These are phyloP conservation scores for Colletotrichum lindemuthianum DNA, from an alignment of 2,329 filamentous ascomycete genomes.

Conservation along the genomic window DNA sequence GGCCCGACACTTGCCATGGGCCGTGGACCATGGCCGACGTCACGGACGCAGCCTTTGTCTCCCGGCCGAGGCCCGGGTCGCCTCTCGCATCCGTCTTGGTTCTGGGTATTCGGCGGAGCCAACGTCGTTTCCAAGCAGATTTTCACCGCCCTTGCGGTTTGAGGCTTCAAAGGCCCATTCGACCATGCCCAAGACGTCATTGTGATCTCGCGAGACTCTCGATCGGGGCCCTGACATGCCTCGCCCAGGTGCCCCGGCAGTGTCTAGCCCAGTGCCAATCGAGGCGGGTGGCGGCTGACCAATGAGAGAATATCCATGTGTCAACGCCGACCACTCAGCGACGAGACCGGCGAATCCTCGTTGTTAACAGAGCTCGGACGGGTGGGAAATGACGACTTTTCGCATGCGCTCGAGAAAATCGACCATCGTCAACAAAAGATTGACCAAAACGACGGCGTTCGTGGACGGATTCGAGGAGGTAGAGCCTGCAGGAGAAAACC, in stretches of 20 bases:
- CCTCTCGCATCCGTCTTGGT: slow-evolving; percentile 20
- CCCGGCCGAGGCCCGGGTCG: slow-evolving; percentile 14
- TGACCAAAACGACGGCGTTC: slow-evolving; percentile 3
- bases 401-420: slow-evolving; percentile 28
- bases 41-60: slow-evolving; percentile 22
- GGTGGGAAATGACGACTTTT: slow-evolving; percentile 29
- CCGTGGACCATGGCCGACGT: slow-evolving; percentile 29
- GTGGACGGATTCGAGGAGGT: neutral
- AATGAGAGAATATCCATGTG: slow-evolving; percentile 37
- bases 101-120: slow-evolving; percentile 12
- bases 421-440: neutral
- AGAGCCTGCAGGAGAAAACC: slow-evolving; percentile 12
- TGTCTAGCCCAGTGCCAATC: slow-evolving; percentile 34
- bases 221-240: slow-evolving; percentile 29
- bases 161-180: slow-evolving; percentile 6
- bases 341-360: slow-evolving; percentile 35
- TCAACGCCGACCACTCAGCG: slow-evolving; percentile 37
- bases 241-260: slow-evolving; percentile 34
- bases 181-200: slow-evolving; percentile 32
- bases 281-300: slow-evolving; percentile 34
- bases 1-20: slow-evolving; percentile 25
- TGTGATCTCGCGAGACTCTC: slow-evolving; percentile 29
- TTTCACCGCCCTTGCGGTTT: slow-evolving; percentile 22
- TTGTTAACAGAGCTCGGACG: slow-evolving; percentile 27
- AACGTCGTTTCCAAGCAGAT: slow-evolving; percentile 12